Percentiles rank a stretch among this genome's conserved stretches.
Conservation (phyloP, 768 basidiomycete genomes). For the Boletales sp. region DNA sequence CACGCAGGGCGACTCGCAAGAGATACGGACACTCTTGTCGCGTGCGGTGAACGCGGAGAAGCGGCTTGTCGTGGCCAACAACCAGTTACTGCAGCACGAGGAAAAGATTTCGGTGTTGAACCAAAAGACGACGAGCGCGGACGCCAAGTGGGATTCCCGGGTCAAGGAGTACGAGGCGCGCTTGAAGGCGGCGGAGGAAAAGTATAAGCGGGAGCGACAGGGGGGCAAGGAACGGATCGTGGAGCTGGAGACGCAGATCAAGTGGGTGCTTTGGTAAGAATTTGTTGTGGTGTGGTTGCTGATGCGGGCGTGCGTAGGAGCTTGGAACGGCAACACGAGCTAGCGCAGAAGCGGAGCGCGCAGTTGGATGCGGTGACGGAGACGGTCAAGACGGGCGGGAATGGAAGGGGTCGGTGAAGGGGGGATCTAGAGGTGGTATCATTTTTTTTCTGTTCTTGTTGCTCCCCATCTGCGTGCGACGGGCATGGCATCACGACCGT, state of each 20-base stretch:
- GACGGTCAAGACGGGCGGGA: slow-evolving; percentile 12
- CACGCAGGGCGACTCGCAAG: slow-evolving; percentile 57
- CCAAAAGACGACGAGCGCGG: slow-evolving; percentile 66
- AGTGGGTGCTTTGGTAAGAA: slow-evolving; percentile 49
- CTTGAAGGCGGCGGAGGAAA: slow-evolving; percentile 82
- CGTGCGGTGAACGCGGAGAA: slow-evolving; percentile 85
- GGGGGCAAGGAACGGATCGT: slow-evolving; percentile 83
- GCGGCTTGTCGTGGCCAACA: slow-evolving; percentile 78
- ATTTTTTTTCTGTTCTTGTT: background rate
- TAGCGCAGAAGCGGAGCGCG: slow-evolving; percentile 68
- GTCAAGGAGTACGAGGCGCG: slow-evolving; percentile 88
- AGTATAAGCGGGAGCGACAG: slow-evolving; percentile 89
- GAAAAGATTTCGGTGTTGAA: slow-evolving; percentile 77
- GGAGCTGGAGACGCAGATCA: slow-evolving; percentile 70
- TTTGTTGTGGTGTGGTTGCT: slow-evolving; percentile 6
- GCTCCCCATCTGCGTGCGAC: slow-evolving; percentile 6
- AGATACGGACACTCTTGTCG: slow-evolving; percentile 64
- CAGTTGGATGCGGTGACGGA: slow-evolving; percentile 35
- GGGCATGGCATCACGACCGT: slow-evolving; percentile 8
- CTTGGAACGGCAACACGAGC: slow-evolving; percentile 71
- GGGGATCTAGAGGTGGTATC: slow-evolving; percentile 16
- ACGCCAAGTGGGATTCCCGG: slow-evolving; percentile 92
- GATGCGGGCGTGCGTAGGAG: slow-evolving; percentile 40
- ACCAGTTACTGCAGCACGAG: slow-evolving; percentile 80
- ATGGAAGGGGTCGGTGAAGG: slow-evolving; percentile 9